Conservation (phyloP, 139 green algal species). For the Pleodorina starrii region DNA sequence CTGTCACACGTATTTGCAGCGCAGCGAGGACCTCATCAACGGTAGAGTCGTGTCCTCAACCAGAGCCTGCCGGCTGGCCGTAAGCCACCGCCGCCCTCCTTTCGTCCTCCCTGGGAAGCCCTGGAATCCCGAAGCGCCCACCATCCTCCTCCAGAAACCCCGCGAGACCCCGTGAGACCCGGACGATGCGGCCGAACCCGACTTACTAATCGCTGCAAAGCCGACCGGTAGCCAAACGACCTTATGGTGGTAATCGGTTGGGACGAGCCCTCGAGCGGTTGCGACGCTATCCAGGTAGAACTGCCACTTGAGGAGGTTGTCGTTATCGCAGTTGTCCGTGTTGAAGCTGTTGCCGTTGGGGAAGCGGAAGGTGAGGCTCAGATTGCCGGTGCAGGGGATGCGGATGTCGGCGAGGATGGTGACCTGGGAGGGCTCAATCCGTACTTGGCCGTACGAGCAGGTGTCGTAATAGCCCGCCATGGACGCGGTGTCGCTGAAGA, state of each 20-base stretch:
- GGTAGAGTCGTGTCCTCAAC: too few relatives aligned
- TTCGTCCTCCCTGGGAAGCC: too few relatives aligned
- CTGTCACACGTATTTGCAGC: too few relatives aligned
- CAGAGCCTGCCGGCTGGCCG: too few relatives aligned
- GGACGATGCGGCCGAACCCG: neutral
- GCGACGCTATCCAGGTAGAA: neutral
- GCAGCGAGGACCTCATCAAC: too few relatives aligned
- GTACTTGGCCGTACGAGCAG: slow-evolving; percentile 11
- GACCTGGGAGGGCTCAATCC: neutral
- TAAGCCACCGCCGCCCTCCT: too few relatives aligned
- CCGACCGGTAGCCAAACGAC: neutral
- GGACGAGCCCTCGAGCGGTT: neutral
- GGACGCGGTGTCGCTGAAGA: neutral
- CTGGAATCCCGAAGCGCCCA: too few relatives aligned
- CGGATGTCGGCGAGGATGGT: neutral
- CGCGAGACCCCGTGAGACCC: too few relatives aligned
- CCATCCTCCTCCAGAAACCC: too few relatives aligned
- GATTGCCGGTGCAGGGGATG: neutral
- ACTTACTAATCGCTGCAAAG: neutral
- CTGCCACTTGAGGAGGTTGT: slow-evolving; percentile 27
- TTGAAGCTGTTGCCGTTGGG: neutral
- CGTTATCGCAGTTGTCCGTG: neutral
- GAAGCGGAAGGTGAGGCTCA: neutral
- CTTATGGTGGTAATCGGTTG: neutral
- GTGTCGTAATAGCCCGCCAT: slow-evolving; percentile 9